Base-by-base conservation (phyloP, 352 stramenopile species). In the Aphanomyces euteiches region DNA sequence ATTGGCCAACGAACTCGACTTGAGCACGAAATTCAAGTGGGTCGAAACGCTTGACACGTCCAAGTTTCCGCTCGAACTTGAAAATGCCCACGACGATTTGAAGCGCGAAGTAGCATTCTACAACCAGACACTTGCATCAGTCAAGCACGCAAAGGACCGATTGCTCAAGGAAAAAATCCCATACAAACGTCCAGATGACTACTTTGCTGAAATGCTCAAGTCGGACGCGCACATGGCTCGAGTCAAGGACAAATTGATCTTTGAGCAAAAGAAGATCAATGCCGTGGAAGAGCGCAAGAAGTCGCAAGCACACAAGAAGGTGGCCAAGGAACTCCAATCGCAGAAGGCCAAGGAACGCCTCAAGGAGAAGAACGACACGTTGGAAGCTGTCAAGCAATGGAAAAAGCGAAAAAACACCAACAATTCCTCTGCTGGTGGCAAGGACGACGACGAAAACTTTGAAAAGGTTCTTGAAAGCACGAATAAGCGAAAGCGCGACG, bases 151-250 rank as follows among this genome's bases (percentile, higher is more conserved):
- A 43, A 92, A 94, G 81, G 81, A 91, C 74, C 92, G 86, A 59
- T 73, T 94, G 50, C 81, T 85, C 0, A 87, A 80, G 69, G 71
- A 69, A 56, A 19, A 57, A 17, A 71, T 78, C 68, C 94, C 95
- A 13, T 98, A 99, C 81, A 95, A 96, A 68, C 85, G 97, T 4
- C 96, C 96, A 0, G 81, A 90, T 28, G 97, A 99, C 77, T 99
- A 98, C 83, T 99, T 99, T 86, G 97, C 96, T 37, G 97, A 99
- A 80, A 99, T 99, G 96, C 87, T 99, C 73, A 99, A 99, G 83
- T 98, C 85, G 56, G 97, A 99, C 77, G 78, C 82, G 64, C 93
- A 98, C 80, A 98, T 98, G 93, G 86, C 82, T 54, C 93, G 95
- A 78, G 89, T 98, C 71, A 99, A 99, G 85, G 96, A 99, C 79